A percentile compares a stretch with the other conserved stretches of the same genome.
Conservation (phyloP, 371 early-diverging fungal species). For the Umbelopsis sp. region DNA sequence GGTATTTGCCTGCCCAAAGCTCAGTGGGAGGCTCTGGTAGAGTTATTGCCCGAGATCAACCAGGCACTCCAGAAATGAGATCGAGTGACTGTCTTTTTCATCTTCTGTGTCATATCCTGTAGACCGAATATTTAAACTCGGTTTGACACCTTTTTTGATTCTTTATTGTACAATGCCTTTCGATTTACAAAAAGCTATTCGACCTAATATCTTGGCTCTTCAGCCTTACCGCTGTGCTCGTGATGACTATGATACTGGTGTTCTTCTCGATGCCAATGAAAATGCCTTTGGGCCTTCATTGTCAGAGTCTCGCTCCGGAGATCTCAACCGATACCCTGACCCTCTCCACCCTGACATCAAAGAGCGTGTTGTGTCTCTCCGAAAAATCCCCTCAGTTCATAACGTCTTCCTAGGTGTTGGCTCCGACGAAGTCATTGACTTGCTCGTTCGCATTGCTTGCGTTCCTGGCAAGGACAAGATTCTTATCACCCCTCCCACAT, state of each 20-base stretch:
- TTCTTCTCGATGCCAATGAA: slow-evolving; percentile 97
- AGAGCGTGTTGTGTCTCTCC: slow-evolving; percentile 68
- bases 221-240: slow-evolving; percentile 97
- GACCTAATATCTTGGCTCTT: slow-evolving; percentile 92
- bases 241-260: slow-evolving; percentile 91
- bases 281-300: slow-evolving; percentile 89
- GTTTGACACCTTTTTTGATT: not conserved
- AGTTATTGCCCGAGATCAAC: slow-evolving; percentile 29
- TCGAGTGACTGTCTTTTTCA: slow-evolving; percentile 12
- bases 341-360: slow-evolving; percentile 89
- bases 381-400: slow-evolving; percentile 64
- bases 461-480: slow-evolving; percentile 90
- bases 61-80: slow-evolving; percentile 21
- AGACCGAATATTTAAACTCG: not conserved
- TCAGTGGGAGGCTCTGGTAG: slow-evolving; percentile 32
- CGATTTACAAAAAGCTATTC: slow-evolving; percentile 72
- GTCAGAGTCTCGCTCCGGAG: slow-evolving; percentile 35
- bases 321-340: slow-evolving; percentile 95
- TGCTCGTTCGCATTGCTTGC: slow-evolving; percentile 90
- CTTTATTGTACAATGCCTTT: slow-evolving; percentile 48
- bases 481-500: slow-evolving; percentile 95
- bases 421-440: slow-evolving; percentile 94
- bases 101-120: not conserved
- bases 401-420: slow-evolving; percentile 95
- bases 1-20: slow-evolving; percentile 32